Conservation (phyloP, 257 asterid species). For the Ocimum tenuiflorum region DNA sequence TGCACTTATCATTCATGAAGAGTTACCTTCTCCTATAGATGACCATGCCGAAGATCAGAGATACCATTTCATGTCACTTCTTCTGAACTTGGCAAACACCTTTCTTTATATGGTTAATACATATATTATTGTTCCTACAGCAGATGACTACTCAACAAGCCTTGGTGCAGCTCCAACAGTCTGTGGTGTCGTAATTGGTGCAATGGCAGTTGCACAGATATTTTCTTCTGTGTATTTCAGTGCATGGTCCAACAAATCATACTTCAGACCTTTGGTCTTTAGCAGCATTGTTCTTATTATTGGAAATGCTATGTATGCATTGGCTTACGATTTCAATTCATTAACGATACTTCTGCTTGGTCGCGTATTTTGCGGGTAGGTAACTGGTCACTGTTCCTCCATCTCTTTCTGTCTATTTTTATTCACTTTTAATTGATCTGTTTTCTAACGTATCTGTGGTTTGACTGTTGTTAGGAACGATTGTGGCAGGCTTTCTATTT, state of each 20-base stretch:
- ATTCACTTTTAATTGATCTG: not conserved
- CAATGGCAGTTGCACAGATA: slow-evolving; percentile 97
- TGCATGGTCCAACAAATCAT: slow-evolving; percentile 97
- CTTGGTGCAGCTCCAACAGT: slow-evolving; percentile 98
- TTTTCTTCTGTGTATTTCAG: slow-evolving; percentile 98
- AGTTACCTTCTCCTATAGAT: slow-evolving; percentile 57
- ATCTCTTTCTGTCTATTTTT: not conserved
- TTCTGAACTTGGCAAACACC: slow-evolving; percentile 87
- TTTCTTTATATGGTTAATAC: slow-evolving; percentile 97
- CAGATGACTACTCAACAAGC: slow-evolving; percentile 94
- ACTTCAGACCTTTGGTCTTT: slow-evolving; percentile 78
- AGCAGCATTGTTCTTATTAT: slow-evolving; percentile 75
- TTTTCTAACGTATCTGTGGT: not conserved
- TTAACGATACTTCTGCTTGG: slow-evolving; percentile 71
- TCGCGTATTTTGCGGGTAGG: slow-evolving; percentile 84
- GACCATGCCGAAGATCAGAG: slow-evolving; percentile 60
- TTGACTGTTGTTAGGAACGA: not conserved
- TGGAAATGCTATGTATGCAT: slow-evolving; percentile 75
- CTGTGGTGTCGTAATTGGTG: slow-evolving; percentile 89
- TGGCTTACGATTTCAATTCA: slow-evolving; percentile 82
- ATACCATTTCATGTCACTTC: slow-evolving; percentile 89
- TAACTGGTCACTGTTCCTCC: slow-evolving; percentile 19
- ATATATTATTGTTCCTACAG: slow-evolving; percentile 94
- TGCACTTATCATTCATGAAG: slow-evolving; percentile 96
- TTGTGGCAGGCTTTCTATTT: not conserved